Conservation (phyloP, 495 filamentous ascomycete genomes). For the Parathielavia appendiculata region DNA sequence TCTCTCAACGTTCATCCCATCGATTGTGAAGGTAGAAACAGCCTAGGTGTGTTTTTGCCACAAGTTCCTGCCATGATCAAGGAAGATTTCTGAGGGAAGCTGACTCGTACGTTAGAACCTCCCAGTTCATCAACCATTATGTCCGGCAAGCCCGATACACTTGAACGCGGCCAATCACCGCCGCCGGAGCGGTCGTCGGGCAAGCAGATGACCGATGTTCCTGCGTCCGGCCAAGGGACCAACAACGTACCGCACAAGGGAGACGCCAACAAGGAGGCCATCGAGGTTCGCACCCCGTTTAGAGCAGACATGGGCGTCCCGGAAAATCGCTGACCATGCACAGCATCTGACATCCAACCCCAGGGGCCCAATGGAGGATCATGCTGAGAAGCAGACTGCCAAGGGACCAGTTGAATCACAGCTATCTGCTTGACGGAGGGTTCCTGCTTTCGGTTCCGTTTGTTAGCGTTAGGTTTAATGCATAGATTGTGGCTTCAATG, state of each 20-base stretch:
- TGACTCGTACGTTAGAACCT: too few species aligned
- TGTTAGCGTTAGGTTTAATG: not conserved
- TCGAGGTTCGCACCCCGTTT: slow-evolving; percentile 32
- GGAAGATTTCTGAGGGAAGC: too few species aligned
- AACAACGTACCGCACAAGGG: slow-evolving; percentile 46
- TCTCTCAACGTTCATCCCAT: too few species aligned
- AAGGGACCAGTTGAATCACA: slow-evolving; percentile 33
- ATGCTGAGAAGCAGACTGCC: slow-evolving; percentile 58
- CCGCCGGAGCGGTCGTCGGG: slow-evolving; percentile 63
- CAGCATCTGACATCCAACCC: slow-evolving; percentile 63
- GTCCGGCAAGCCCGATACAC: slow-evolving; percentile 18
- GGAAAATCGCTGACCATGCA: slow-evolving; percentile 13
- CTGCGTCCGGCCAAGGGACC: slow-evolving; percentile 53
- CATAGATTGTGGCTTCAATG: too few species aligned
- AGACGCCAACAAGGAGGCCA: slow-evolving; percentile 42
- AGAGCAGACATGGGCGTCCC: not conserved
- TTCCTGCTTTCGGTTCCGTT: not conserved
- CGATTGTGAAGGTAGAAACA: too few species aligned
- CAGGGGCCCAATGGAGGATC: slow-evolving; percentile 60
- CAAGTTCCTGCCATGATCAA: too few species aligned
- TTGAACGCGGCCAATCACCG: slow-evolving; percentile 68
- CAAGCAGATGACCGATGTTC: slow-evolving; percentile 55
- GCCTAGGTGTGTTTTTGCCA: too few species aligned
- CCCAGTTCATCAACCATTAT: not conserved
- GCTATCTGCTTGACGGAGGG: not conserved